Base-by-base conservation (phyloP, 768 basidiomycete species). In the Cubamyces lactineus region DNA sequence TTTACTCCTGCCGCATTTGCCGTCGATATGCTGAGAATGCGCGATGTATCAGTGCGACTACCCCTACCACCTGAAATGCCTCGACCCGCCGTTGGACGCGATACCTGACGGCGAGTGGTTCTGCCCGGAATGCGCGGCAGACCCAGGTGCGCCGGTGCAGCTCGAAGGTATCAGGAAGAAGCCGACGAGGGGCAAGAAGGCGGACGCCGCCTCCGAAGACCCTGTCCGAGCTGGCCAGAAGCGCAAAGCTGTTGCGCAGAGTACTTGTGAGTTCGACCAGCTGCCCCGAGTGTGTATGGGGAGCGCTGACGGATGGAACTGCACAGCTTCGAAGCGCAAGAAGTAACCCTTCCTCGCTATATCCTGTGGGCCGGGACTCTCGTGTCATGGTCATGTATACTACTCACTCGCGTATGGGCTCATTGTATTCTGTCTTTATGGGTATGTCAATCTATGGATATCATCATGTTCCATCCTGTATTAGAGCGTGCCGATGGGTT, bases 61-160 rank as follows among this genome's bases (percentile, higher is more conserved):
- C 45, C 92, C 94, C 1, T 96, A 89, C 73, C 96, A 98, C 73
- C 79, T 91, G 15, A 80, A 79, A 13, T 98, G 96, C 73, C 83
- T 96, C 47, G 76, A 79, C 45, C 94, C 94, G 17, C 92, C 94
- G 2, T 75, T 98, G 48, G 72, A 77, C 16, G 84, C 80, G 4
- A 78, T 96, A 17, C 96, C 96, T 0, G 89, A 91, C 38, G 96
- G 92, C 40, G 91, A 95, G 76, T 95, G 94, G 94, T 94, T 94
- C 80, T 96, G 94, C 69, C 86, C 89, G 0, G 79, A 84, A 58
- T 96, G 94, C 70, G 73, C 76, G 11, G 79, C 79, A 38, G 80
- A 83, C 21, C 87, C 87, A 3, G 83, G 82, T 11, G 84, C 83
- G 5, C 82, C 84, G 5, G 62, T 77, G 52, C 64, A 67, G 26